Conservation (phyloP, 495 filamentous ascomycete genomes). For the Poronia punctata region DNA sequence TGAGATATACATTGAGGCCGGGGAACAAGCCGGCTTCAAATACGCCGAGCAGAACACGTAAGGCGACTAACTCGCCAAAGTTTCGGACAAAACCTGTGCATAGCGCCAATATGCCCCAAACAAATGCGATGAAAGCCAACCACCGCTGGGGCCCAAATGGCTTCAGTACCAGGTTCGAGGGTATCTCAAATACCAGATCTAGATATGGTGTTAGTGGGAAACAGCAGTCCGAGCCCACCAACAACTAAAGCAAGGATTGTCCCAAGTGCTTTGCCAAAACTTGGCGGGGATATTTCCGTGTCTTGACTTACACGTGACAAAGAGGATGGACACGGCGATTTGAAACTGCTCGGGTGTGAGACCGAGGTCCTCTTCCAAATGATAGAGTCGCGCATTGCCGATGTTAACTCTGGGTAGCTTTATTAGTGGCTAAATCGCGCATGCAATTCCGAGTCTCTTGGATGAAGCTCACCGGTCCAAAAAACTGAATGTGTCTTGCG, state of each 20-base stretch:
- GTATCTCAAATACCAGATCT: conserved; percentile 53
- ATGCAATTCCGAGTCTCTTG: neutral
- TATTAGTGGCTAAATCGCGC: neutral
- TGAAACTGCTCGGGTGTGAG: conserved; percentile 60
- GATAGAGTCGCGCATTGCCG: conserved; percentile 66
- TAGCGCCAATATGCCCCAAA: conserved; percentile 68
- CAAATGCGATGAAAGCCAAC: conserved; percentile 55
- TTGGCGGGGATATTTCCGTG: no score
- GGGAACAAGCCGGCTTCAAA: conserved; percentile 69
- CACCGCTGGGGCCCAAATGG: conserved; percentile 58
- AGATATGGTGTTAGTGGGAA: neutral
- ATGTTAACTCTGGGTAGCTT: conserved; percentile 55
- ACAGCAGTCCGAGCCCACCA: no score
- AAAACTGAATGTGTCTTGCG: conserved; percentile 33
- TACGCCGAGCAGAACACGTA: conserved; percentile 55
- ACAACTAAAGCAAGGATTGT: no score
- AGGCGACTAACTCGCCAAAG: conserved; percentile 44
- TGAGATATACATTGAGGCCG: conserved; percentile 60
- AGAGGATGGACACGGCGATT: conserved; percentile 62
- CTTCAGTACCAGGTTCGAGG: conserved; percentile 59
- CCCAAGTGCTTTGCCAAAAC: no score
- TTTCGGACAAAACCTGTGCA: conserved; percentile 57
- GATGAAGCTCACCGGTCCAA: conserved; percentile 25
- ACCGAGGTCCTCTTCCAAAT: conserved; percentile 58
- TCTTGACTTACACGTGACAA: conserved; percentile 53